These are phyloP conservation scores for Inosperma sp. DNA, from an alignment of 768 basidiomycete species.

Conservation along the genomic window DNA sequence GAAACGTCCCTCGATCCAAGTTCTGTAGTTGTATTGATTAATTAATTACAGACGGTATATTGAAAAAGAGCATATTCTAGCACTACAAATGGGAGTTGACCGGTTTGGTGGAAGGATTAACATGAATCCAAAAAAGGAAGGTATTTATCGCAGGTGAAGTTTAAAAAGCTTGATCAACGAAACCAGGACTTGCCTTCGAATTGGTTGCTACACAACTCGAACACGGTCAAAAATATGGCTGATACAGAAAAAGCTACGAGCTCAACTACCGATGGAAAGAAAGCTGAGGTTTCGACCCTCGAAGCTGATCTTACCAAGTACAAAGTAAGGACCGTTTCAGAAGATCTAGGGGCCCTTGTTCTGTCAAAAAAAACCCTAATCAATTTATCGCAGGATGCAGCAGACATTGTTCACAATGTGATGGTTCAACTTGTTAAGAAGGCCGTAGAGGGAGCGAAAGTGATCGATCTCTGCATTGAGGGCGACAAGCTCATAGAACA, in stretches of 20 bases:
- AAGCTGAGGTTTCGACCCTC: constrained; percentile 44
- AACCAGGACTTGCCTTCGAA: too few relatives aligned
- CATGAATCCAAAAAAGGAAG: too few relatives aligned
- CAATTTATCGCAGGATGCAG: constrained; percentile 59
- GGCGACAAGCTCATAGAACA: constrained; percentile 92
- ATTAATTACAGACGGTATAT: too few relatives aligned
- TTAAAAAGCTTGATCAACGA: too few relatives aligned
- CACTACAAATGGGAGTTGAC: too few relatives aligned
- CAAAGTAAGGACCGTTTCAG: constrained; percentile 48
- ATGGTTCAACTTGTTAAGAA: constrained; percentile 80
- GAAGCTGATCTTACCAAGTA: constrained; percentile 84
- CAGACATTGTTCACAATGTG: constrained; percentile 82
- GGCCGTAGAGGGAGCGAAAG: constrained; percentile 75
- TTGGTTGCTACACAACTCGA: constrained; percentile 12
- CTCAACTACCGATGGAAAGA: constrained; percentile 40
- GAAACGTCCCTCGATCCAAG: too few relatives aligned
- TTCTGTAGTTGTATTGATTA: too few relatives aligned
- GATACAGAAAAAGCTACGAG: constrained; percentile 50
- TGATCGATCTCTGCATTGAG: constrained; percentile 86
- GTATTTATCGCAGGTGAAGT: too few relatives aligned
- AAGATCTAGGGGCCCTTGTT: constrained; percentile 14
- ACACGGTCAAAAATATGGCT: constrained; percentile 43
- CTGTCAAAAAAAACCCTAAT: constrained; percentile 25
- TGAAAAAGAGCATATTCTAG: too few relatives aligned
- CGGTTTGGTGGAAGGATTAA: too few relatives aligned